phyloP scores from a whole-genome alignment of 257 asterid species.

The Echites panduratus region DNA sequence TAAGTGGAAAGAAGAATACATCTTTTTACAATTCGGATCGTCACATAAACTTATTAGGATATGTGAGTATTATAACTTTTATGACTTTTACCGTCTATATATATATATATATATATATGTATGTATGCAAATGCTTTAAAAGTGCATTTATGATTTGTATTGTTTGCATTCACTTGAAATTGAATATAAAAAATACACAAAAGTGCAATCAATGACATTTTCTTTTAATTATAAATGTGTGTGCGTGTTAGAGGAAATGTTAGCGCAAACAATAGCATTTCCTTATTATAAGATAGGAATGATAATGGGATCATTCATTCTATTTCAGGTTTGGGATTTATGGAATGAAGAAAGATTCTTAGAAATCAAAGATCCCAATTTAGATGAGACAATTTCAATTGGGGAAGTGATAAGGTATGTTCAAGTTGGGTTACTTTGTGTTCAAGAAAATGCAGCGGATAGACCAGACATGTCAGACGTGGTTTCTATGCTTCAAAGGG shows the following conservation, averaged over 20 bases:
- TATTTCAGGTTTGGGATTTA: constrained; percentile 3
- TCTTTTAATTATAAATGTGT: too few relatives aligned
- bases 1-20: constrained; percentile 12
- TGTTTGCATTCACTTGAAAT: too few relatives aligned
- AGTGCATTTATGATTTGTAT: too few relatives aligned
- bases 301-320: too few relatives aligned
- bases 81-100: too few relatives aligned
- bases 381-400: neutral
- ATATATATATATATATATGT: too few relatives aligned
- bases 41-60: constrained; percentile 1
- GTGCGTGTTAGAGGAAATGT: too few relatives aligned
- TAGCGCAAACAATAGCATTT: neutral
- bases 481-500: neutral
- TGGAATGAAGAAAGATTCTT: neutral
- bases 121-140: too few relatives aligned
- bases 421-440: constrained; percentile 6
- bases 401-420: neutral
- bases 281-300: neutral
- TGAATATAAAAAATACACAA: too few relatives aligned
- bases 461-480: constrained; percentile 2
- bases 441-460: constrained; percentile 8
- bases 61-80: constrained; percentile 10
- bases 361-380: neutral
- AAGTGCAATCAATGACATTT: too few relatives aligned
- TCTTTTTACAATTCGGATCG: neutral